Evolutionary conservation across 75 land plant genomes (phyloP).

Genomic region (Cryptomeria japonica): DNA sequence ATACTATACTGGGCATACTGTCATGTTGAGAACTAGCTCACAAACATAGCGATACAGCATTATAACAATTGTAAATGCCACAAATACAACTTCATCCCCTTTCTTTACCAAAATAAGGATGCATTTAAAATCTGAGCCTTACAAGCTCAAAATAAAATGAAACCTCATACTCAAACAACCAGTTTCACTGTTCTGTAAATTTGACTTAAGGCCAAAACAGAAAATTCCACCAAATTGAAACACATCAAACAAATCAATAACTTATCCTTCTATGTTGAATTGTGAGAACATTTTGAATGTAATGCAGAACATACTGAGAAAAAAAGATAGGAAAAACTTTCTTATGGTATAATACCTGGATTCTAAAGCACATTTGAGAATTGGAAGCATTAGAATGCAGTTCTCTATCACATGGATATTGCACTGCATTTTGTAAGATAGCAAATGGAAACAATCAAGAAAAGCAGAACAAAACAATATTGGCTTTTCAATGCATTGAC

Average conservation of each 20-base stretch:
- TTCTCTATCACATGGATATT: neutral
- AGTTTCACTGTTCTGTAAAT: neutral
- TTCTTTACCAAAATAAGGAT: neutral
- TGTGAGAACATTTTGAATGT: neutral
- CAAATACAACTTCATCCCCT: neutral
- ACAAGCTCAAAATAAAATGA: neutral
- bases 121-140: neutral
- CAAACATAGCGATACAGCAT: neutral
- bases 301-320: neutral
- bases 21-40: neutral
- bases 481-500: neutral
- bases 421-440: neutral
- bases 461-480: neutral
- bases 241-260: neutral
- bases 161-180: neutral
- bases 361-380: neutral
- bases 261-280: neutral
- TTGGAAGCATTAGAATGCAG: neutral
- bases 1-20: neutral
- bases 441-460: neutral
- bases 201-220: neutral
- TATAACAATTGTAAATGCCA: neutral
- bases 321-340: neutral
- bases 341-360: neutral
- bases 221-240: neutral